phyloP scores from a whole-genome alignment of 495 filamentous ascomycete genomes.

The Penicillium lagena region DNA sequence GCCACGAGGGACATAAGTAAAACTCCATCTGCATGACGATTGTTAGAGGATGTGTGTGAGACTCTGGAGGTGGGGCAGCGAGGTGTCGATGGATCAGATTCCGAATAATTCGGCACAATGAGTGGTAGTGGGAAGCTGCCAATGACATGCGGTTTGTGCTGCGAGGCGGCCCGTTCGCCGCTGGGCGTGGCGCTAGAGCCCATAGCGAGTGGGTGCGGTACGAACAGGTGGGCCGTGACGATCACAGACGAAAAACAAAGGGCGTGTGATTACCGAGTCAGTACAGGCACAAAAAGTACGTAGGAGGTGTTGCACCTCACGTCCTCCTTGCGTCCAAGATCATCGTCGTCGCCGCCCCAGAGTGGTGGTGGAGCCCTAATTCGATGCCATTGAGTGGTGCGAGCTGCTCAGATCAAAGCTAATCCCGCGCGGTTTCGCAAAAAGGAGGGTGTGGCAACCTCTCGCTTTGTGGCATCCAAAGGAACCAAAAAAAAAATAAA shows the following conservation, averaged over 20 bases:
- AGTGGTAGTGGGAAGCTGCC: conserved; percentile 7
- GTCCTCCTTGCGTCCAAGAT: not conserved
- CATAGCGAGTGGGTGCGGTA: conserved; percentile 11
- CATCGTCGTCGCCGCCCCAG: too few species aligned
- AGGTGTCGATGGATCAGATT: conserved; percentile 12
- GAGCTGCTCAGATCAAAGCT: too few species aligned
- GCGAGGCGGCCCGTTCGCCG: conserved; percentile 6
- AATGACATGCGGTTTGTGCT: conserved; percentile 15
- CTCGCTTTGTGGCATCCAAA: too few species aligned
- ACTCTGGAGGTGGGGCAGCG: conserved; percentile 8
- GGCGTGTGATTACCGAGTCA: too few species aligned
- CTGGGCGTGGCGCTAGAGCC: conserved; percentile 3
- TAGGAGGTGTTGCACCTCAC: not conserved
- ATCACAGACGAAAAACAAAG: conserved; percentile 1
- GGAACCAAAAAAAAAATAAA: too few species aligned
- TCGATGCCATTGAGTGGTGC: too few species aligned
- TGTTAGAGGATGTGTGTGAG: not conserved
- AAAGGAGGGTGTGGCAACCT: too few species aligned
- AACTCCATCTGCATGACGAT: not conserved
- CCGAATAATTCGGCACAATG: conserved; percentile 13
- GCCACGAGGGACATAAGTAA: conserved; percentile 1
- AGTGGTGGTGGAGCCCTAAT: too few species aligned
- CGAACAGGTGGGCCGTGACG: conserved; percentile 21
- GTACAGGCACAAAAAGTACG: too few species aligned
- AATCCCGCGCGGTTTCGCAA: too few species aligned